Conservation (phyloP, 108 stramenopile species). For the Discostella pseudostelligera region DNA sequence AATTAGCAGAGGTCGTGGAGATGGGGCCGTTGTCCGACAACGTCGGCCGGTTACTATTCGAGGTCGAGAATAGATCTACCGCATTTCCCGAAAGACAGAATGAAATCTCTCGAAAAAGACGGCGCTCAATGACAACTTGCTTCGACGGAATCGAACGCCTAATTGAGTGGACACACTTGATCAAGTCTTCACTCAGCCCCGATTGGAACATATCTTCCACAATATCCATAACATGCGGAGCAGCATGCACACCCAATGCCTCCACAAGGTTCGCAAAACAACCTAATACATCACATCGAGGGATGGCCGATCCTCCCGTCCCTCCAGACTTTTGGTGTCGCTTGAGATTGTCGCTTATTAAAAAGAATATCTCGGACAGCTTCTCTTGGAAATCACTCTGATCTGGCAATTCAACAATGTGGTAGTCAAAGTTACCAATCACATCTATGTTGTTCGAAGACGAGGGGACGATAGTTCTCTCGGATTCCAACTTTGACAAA, state of each 20-base stretch:
- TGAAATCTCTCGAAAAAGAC: constrained; percentile 87
- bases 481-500: constrained; percentile 50
- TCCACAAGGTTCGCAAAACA: constrained; percentile 91
- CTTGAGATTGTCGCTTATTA: constrained; percentile 55
- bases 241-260: constrained; percentile 78
- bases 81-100: constrained; percentile 70
- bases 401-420: constrained; percentile 47
- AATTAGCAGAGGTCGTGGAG: constrained; percentile 4
- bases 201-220: constrained; percentile 91
- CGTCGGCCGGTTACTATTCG: constrained; percentile 23
- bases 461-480: constrained; percentile 2
- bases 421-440: constrained; percentile 24
- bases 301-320: constrained; percentile 4
- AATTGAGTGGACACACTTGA: constrained; percentile 85
- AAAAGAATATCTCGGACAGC: constrained; percentile 69
- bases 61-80: constrained; percentile 24
- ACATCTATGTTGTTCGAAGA: constrained; percentile 6
- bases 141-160: constrained; percentile 72
- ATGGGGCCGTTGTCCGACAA: constrained; percentile 14
- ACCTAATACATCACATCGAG: constrained; percentile 27
- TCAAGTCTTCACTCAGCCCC: constrained; percentile 85
- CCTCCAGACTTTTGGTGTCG: constrained; percentile 21
- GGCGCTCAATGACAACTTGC: constrained; percentile 66
- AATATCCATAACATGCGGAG: constrained; percentile 65
- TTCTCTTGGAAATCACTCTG: constrained; percentile 57